These are phyloP conservation scores for Gentiana macrophylla DNA, from an alignment of 257 asterid species.

Conservation along the genomic window DNA sequence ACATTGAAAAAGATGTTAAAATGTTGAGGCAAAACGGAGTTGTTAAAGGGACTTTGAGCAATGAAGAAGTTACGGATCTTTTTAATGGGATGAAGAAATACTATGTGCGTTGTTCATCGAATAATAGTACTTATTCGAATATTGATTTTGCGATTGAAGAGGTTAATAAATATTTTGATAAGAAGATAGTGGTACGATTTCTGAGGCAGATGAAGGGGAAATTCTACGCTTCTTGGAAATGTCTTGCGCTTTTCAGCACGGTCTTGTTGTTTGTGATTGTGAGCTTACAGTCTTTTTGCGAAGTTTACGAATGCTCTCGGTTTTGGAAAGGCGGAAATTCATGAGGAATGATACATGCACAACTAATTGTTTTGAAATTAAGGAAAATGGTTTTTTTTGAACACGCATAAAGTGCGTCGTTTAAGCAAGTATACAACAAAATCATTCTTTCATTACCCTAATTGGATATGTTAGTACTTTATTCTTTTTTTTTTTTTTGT, in stretches of 20 bases:
- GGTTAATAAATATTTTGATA: slow-evolving; percentile 24
- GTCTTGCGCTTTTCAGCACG: slow-evolving; percentile 15
- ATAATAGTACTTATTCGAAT: slow-evolving; percentile 9
- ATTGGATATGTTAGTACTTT: neutral
- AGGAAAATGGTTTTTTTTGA: neutral
- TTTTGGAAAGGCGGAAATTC: neutral
- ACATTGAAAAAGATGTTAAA: slow-evolving; percentile 29
- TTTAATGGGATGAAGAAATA: slow-evolving; percentile 36
- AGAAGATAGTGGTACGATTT: slow-evolving; percentile 14
- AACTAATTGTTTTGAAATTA: neutral
- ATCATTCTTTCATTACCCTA: neutral
- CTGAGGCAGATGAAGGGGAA: slow-evolving; percentile 16
- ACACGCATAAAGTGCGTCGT: neutral
- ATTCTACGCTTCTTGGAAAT: slow-evolving; percentile 13
- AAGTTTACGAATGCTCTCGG: slow-evolving; percentile 12
- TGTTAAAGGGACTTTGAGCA: slow-evolving; percentile 17
- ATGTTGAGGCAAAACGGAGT: slow-evolving; percentile 27
- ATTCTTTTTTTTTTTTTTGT: neutral
- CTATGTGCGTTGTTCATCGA: slow-evolving; percentile 3
- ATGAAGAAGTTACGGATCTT: slow-evolving; percentile 28
- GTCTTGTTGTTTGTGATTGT: slow-evolving; percentile 22
- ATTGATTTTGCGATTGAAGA: slow-evolving; percentile 28
- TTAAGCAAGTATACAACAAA: too few species aligned
- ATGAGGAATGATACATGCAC: neutral
- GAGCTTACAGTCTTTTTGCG: slow-evolving; percentile 33